These are phyloP conservation scores for Thalassiosira profunda DNA, from an alignment of 108 stramenopile species.

Conservation along the genomic window DNA sequence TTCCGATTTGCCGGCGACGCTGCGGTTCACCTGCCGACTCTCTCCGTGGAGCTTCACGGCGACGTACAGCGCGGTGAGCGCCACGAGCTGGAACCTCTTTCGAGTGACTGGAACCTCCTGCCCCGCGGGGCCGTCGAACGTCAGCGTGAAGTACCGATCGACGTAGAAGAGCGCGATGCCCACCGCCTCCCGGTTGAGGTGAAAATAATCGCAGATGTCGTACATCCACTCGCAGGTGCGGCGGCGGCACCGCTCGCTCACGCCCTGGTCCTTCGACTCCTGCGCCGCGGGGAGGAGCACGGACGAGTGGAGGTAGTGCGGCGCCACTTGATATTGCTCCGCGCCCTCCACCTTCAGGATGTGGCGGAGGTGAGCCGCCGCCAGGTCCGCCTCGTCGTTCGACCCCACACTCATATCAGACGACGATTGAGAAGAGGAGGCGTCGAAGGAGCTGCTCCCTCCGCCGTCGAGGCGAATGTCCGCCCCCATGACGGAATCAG, in stretches of 20 bases:
- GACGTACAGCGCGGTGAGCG: slow-evolving; percentile 81
- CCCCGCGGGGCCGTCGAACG: slow-evolving; percentile 1
- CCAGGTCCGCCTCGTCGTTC: too few relatives aligned
- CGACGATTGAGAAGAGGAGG: too few relatives aligned
- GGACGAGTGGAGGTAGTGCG: slow-evolving; percentile 41
- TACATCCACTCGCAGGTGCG: slow-evolving; percentile 90
- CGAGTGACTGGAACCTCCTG: slow-evolving; percentile 23
- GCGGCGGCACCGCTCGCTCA: slow-evolving; percentile 66
- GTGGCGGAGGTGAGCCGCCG: too few relatives aligned
- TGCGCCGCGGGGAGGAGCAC: slow-evolving; percentile 11
- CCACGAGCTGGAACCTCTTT: slow-evolving; percentile 63
- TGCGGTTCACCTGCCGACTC: slow-evolving; percentile 15
- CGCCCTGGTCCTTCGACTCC: slow-evolving; percentile 15
- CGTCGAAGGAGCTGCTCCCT: too few relatives aligned
- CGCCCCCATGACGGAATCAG: too few relatives aligned
- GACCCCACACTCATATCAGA: too few relatives aligned
- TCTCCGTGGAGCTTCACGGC: slow-evolving; percentile 74
- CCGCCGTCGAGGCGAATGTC: too few relatives aligned
- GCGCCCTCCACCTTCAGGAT: too few relatives aligned
- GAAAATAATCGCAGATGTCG: slow-evolving; percentile 85
- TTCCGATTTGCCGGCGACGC: too few relatives aligned
- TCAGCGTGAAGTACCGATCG: slow-evolving; percentile 61
- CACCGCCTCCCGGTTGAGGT: slow-evolving; percentile 74
- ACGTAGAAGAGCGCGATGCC: slow-evolving; percentile 73
- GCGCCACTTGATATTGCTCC: slow-evolving; percentile 27